These are phyloP conservation scores for Pleurotus citrinopileatus DNA, from an alignment of 768 basidiomycete species.

Conservation along the genomic window DNA sequence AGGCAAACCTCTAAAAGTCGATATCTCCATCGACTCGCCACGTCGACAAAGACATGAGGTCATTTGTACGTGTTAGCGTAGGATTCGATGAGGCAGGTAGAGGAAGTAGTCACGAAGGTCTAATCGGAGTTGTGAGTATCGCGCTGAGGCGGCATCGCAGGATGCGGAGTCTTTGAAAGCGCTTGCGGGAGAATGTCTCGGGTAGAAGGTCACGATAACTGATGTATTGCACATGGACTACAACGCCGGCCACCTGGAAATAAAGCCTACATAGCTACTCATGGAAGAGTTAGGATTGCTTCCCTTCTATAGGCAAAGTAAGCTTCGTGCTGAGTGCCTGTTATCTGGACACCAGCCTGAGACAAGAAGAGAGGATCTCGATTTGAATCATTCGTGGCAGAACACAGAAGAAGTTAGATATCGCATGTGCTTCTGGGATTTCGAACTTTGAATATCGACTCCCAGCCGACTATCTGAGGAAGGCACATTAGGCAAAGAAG, in stretches of 20 bases:
- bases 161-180: not conserved
- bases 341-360: too few species aligned
- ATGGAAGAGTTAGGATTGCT: too few species aligned
- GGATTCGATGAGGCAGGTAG: not conserved
- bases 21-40: conserved; percentile 9
- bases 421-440: not conserved
- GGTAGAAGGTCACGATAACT: not conserved
- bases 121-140: not conserved
- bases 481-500: not conserved
- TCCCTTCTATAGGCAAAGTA: too few species aligned
- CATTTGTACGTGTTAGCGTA: conserved; percentile 2
- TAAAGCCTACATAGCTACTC: too few species aligned
- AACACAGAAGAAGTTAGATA: too few species aligned
- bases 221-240: not conserved
- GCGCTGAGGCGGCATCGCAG: not conserved
- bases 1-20: not conserved
- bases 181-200: not conserved
- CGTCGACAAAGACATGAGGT: conserved; percentile 5
- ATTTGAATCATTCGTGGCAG: too few species aligned
- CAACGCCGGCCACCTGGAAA: too few species aligned
- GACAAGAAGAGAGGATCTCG: too few species aligned
- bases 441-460: not conserved
- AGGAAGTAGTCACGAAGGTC: too few species aligned
- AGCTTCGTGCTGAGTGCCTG: too few species aligned
- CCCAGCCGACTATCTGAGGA: not conserved